These are phyloP conservation scores for Cardiospermum halicacabum DNA, from an alignment of 345 rosid species.

Conservation along the genomic window DNA sequence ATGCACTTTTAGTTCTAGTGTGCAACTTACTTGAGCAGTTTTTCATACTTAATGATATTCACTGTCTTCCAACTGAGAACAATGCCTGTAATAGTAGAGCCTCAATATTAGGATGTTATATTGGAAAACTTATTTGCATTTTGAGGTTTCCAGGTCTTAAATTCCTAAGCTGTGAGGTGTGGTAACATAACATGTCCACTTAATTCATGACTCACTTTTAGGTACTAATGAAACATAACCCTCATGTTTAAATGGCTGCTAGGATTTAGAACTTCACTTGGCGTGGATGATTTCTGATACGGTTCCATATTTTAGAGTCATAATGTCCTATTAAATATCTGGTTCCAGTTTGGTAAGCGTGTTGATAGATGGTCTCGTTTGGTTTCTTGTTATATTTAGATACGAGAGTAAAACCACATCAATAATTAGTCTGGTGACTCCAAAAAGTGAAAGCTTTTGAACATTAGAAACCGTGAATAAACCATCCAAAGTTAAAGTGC, in stretches of 20 bases:
- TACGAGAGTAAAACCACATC: too few species aligned
- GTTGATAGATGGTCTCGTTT: too few species aligned
- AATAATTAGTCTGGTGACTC: too few species aligned
- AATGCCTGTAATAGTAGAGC: background rate
- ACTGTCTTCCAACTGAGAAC: background rate
- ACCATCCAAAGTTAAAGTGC: too few species aligned
- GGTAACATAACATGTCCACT: background rate
- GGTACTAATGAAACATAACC: background rate
- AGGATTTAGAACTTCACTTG: too few species aligned
- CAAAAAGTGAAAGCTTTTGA: too few species aligned
- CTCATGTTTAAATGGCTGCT: background rate
- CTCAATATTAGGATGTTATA: background rate
- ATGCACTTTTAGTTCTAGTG: slow-evolving; percentile 26
- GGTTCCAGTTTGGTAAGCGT: too few species aligned
- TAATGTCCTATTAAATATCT: too few species aligned
- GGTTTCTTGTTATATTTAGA: too few species aligned
- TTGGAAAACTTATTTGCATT: background rate
- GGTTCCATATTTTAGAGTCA: too few species aligned
- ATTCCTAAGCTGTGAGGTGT: background rate
- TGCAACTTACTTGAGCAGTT: slow-evolving; percentile 60
- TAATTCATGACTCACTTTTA: background rate
- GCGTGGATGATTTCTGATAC: too few species aligned
- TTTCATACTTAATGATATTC: background rate
- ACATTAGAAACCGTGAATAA: too few species aligned
- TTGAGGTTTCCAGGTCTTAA: background rate